Conservation (phyloP, 176 grass and related monocot species). For the Phyllostachys edulis region DNA sequence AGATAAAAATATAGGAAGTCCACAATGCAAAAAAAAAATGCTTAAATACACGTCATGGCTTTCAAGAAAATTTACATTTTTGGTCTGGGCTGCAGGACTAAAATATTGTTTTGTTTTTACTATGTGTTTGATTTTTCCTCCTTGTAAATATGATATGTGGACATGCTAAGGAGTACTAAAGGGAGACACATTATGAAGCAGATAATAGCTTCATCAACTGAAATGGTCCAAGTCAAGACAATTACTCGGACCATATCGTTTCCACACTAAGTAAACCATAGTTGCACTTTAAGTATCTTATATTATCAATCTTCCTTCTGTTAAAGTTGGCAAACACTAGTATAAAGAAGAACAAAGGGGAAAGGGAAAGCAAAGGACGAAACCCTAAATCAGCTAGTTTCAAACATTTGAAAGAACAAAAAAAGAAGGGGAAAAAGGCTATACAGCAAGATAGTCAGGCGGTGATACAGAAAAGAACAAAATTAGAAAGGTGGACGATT, state of each 20-base stretch:
- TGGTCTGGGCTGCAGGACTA: not conserved
- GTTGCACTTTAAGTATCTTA: conserved; percentile 11
- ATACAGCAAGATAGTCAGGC: not conserved
- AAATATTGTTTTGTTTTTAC: not conserved
- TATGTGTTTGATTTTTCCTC: not conserved
- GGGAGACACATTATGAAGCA: not conserved
- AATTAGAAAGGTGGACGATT: not conserved
- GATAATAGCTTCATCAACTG: not conserved
- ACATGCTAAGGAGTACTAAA: not conserved
- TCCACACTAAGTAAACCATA: not conserved
- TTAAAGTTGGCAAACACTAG: not conserved
- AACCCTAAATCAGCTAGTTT: conserved; percentile 3
- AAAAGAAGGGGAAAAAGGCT: not conserved
- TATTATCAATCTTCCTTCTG: not conserved
- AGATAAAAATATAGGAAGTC: not conserved
- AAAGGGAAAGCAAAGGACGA: not conserved
- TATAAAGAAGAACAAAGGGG: not conserved
- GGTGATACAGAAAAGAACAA: not conserved
- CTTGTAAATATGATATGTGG: not conserved
- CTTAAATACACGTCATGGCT: not conserved
- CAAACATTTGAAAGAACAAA: not conserved
- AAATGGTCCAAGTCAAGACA: conserved; percentile 2
- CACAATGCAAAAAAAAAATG: not conserved
- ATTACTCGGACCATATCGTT: not conserved
- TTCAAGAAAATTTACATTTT: not conserved